Evolutionary conservation across 164 flowering plant genomes (phyloP).

Genomic region (Sextonia rubra): DNA sequence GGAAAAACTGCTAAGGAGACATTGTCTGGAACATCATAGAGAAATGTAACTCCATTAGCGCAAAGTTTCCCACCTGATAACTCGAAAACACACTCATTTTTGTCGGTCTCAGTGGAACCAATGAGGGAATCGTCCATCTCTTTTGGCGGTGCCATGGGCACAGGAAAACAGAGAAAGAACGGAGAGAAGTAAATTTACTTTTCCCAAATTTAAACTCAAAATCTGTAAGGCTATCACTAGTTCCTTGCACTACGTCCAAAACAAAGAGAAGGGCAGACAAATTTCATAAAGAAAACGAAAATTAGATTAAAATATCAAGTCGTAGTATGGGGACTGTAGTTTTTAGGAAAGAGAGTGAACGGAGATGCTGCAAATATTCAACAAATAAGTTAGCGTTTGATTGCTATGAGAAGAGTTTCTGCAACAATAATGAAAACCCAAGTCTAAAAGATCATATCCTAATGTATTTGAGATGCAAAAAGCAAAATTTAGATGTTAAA

Average conservation of each 20-base stretch:
- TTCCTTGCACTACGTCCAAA: neutral
- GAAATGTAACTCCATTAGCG: conserved; percentile 51
- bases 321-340: neutral
- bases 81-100: conserved; percentile 21
- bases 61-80: conserved; percentile 43
- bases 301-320: neutral
- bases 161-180: conserved; percentile 16
- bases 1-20: conserved; percentile 43
- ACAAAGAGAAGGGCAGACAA: neutral
- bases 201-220: neutral
- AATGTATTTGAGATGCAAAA: neutral
- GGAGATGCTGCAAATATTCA: neutral
- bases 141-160: conserved; percentile 47
- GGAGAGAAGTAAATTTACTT: neutral
- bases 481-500: too few relatives aligned
- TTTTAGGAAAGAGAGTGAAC: neutral
- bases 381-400: too few relatives aligned
- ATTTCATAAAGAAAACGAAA: neutral
- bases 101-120: conserved; percentile 4
- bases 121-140: conserved; percentile 17
- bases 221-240: neutral
- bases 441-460: neutral
- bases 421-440: neutral
- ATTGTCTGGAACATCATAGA: conserved; percentile 61
- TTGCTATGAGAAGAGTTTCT: neutral